phyloP scores from a whole-genome alignment of 345 rosid species.

The Alliaria petiolata region DNA sequence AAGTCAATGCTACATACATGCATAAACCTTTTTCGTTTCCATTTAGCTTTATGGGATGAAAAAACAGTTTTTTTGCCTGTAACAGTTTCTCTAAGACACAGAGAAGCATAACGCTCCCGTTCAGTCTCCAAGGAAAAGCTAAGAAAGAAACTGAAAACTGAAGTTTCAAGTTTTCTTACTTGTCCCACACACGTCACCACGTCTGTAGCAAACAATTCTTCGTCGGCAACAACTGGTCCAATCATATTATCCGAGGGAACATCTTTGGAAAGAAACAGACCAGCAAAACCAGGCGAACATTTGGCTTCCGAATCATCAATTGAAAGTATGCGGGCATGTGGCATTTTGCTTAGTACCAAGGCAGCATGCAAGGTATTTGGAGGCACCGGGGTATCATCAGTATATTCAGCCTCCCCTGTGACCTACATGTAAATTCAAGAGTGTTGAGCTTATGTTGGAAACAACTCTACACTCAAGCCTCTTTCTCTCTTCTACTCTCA shows the following conservation, averaged over 20 bases:
- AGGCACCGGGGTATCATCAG: slow-evolving; percentile 78
- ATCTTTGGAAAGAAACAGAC: slow-evolving; percentile 78
- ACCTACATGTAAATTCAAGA: too few species aligned
- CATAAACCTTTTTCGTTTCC: too few species aligned
- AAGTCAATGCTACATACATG: too few species aligned
- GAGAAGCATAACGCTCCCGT: too few species aligned
- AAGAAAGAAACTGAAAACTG: background rate
- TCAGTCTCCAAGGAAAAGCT: background rate
- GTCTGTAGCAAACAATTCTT: slow-evolving; percentile 81
- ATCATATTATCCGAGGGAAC: slow-evolving; percentile 68
- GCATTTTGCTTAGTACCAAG: slow-evolving; percentile 73
- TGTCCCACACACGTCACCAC: slow-evolving; percentile 95
- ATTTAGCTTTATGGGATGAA: background rate
- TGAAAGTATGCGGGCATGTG: slow-evolving; percentile 79
- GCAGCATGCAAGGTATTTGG: slow-evolving; percentile 83
- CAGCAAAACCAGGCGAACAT: slow-evolving; percentile 72
- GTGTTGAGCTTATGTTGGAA: too few species aligned
- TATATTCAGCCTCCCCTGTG: slow-evolving; percentile 91
- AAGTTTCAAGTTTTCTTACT: slow-evolving; percentile 36
- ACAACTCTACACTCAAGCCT: too few species aligned
- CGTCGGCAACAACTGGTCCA: slow-evolving; percentile 71
- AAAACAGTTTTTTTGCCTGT: too few species aligned
- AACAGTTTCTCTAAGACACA: too few species aligned
- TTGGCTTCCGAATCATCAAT: slow-evolving; percentile 67
- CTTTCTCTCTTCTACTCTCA: background rate